Base-by-base conservation (phyloP, 2,329 filamentous ascomycete species). In the Penicillium oxalicum region DNA sequence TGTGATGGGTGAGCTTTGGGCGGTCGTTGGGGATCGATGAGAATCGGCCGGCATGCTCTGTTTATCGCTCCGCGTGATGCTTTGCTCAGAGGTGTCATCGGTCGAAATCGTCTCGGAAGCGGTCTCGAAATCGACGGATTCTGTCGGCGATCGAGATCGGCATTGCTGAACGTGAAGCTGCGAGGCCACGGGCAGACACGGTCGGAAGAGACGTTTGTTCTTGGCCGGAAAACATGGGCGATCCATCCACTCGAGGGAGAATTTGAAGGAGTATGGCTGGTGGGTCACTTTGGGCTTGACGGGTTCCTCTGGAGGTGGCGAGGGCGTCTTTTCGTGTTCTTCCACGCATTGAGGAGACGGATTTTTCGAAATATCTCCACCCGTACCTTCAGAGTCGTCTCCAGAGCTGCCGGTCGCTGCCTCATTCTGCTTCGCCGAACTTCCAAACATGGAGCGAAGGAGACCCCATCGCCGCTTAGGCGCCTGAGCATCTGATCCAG, bases 181-280 rank as follows among this genome's bases (percentile, higher is more conserved):
- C 2, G 80, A 78, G 7, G 76, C 74, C 9, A 76, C 65, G 0
- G 82, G 81, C 9, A 84, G 72, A 36, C 74, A 73, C 1, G 82
- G 82, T 7, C 77, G 73, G 44, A 72, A 71, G 5, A 84, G 70
- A 4, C 75, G 75, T 66, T 71, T 70, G 73, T 80, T 66, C 67
- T 77, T 66, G 65, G 71, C 64, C 58, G 77, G 51, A 63, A 70
- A 66, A 57, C 74, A 63, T 62, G 77, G 67, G 59, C 77, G 76
- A 49, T 81, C 78, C 42, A 78, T 74, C 75, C 77, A 83, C 62
- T 86, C 83, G n/a, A 86, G 70, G 1, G 81, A 84, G 62, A 86
- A 86, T 51, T 81, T 83, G 72, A 86, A 86, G 53, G 75, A 80
- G 56, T 78, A 82, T 36, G 71, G 73, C 48, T 79, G 78, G 55